A percentile compares a stretch with the other conserved stretches of the same genome.
Conservation (phyloP, 1,139 yeast species). For the Candida dubliniensis region DNA sequence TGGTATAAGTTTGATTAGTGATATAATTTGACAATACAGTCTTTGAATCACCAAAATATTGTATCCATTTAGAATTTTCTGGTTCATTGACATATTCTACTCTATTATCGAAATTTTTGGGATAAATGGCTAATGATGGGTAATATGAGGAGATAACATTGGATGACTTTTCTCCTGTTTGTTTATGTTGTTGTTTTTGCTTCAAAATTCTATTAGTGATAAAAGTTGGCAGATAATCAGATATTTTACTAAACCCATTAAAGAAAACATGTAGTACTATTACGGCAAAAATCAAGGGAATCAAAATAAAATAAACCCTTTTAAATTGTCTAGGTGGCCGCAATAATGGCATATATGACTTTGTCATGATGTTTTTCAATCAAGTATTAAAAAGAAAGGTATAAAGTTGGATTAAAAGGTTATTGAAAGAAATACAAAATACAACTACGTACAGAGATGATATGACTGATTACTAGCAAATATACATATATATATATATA, state of each 20-base stretch:
- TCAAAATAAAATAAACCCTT: neutral
- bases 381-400: neutral
- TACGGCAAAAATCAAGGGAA: neutral
- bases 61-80: neutral
- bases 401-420: neutral
- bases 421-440: neutral
- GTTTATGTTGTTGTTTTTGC: neutral
- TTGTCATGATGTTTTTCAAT: neutral
- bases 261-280: neutral
- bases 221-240: neutral
- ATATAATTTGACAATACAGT: neutral
- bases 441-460: neutral
- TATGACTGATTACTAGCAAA: too few species aligned
- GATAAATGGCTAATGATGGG: neutral
- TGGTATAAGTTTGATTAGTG: conserved; percentile 4
- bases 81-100: neutral
- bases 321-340: neutral
- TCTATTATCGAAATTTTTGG: neutral
- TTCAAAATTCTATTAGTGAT: neutral
- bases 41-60: neutral
- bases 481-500: too few species aligned
- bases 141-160: neutral
- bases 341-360: conserved; percentile 1
- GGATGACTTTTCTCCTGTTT: neutral
- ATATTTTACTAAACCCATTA: conserved; percentile 1